Evolutionary conservation across 768 basidiomycete species (phyloP), one percentile per base, ranked within the genome.

Genomic region (Kwoniella bestiolae): DNA sequence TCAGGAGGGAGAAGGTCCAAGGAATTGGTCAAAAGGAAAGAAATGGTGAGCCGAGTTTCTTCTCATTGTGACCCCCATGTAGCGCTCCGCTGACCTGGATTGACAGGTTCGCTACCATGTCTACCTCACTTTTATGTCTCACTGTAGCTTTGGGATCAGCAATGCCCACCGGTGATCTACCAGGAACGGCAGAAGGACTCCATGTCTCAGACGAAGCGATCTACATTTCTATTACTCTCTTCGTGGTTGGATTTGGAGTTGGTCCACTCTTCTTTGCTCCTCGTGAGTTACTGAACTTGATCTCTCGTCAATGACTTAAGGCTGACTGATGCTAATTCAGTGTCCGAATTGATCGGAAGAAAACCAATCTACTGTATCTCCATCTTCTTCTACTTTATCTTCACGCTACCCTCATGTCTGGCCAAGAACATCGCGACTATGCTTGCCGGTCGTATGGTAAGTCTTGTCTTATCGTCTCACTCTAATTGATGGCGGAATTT

Each of bases 361-460:
- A 64, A 70, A 29, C 70, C 70, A 2, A 65, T 79, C 60, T 75
- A 78, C 73, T 60, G 70, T 51, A 56, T 77, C 59, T 68, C 64
- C 23, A 71, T 77, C 50, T 63, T 60, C 28, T 68, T 78, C 57
- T 80, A 77, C 65, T 74, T 75, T 47, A 60, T 78, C 56, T 79
- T 80, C 69, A 79, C 77, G 2, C 68, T 81, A 18, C 80, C 80
- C 3, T 74, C 64, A 3, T 72, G 71, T 6, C 69, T 81, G n/a
- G 74, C 80, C 3, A 47, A 73, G 21, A 74, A 74, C 61, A 66
- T 70, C 38, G 75, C 68, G 8, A 72, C 77, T 21, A 61, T 78
- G 51, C 60, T 79, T 46, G 74, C 76, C 35, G 75, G 78, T 50
- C 77, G 80, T 44, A 65, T 75, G 57, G 57, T 61, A 46, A 21